A percentile compares a stretch with the other conserved stretches of the same genome.
phyloP scores from a whole-genome alignment of 495 filamentous ascomycete genomes.

The Aspergillus sparsus region DNA sequence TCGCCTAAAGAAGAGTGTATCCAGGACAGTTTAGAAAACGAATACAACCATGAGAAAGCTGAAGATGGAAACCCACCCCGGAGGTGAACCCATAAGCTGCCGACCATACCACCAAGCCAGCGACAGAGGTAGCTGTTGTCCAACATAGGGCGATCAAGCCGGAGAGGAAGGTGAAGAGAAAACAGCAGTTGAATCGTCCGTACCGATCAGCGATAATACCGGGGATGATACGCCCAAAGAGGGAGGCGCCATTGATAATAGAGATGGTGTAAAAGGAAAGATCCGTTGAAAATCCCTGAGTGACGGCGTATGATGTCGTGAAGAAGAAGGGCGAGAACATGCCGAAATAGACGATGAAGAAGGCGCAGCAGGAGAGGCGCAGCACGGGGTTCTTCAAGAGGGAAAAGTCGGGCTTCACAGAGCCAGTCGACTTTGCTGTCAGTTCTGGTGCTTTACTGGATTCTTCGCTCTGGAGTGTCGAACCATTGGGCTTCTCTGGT shows the following conservation, averaged over 20 bases:
- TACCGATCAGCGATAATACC: constrained; percentile 68
- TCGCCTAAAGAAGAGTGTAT: constrained; percentile 30
- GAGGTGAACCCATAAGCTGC: constrained; percentile 44
- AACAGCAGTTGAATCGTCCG: constrained; percentile 69
- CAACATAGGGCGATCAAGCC: constrained; percentile 50
- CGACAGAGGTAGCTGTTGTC: constrained; percentile 37
- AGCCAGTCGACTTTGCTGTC: constrained; percentile 8
- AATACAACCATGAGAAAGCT: background rate
- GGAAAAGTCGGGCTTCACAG: constrained; percentile 17
- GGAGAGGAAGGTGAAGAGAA: constrained; percentile 57
- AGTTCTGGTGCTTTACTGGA: background rate
- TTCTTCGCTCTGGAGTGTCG: background rate
- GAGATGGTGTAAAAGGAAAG: constrained; percentile 47
- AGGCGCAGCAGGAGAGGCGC: constrained; percentile 48
- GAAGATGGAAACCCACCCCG: constrained; percentile 31
- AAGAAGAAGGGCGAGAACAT: constrained; percentile 53
- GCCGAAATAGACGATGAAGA: constrained; percentile 48
- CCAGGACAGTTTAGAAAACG: background rate
- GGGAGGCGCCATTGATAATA: constrained; percentile 49
- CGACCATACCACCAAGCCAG: constrained; percentile 38
- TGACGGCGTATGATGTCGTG: constrained; percentile 38
- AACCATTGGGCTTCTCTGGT: background rate
- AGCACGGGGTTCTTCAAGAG: constrained; percentile 34
- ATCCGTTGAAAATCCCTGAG: constrained; percentile 35
- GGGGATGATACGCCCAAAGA: constrained; percentile 42